A percentile compares a stretch with the other conserved stretches of the same genome.
phyloP scores from a whole-genome alignment of 2,329 filamentous ascomycete genomes.

The Botrytis pseudocinerea region DNA sequence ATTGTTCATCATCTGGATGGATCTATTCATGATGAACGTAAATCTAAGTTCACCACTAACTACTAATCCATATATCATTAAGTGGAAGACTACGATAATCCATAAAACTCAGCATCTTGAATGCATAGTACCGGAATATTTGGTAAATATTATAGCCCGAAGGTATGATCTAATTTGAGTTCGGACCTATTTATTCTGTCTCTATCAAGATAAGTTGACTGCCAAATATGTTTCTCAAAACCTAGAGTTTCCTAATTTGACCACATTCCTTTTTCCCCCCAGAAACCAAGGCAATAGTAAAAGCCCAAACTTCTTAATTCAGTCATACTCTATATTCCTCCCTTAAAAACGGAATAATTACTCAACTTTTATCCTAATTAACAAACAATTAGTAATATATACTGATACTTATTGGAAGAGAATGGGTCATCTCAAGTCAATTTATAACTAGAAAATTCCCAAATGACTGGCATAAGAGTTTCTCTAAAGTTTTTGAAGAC shows the following conservation, averaged over 20 bases:
- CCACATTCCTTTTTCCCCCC: not conserved
- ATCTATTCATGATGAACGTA: not conserved
- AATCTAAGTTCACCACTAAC: not conserved
- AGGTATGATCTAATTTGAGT: not conserved
- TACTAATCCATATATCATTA: not conserved
- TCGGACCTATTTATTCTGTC: accelerated
- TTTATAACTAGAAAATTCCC: not conserved
- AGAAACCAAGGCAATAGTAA: not conserved
- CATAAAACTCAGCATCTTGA: not conserved
- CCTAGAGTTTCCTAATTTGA: not conserved
- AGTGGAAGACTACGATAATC: not conserved
- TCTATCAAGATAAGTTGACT: not conserved
- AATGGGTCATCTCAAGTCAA: not conserved
- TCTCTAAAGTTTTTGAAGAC: not conserved
- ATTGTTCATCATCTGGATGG: not conserved
- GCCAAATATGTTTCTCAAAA: not conserved
- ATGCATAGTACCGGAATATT: not conserved
- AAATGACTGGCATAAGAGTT: not conserved
- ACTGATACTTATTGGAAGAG: not conserved
- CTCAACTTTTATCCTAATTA: not conserved
- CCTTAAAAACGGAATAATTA: not conserved
- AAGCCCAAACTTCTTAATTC: not conserved
- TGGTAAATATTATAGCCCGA: accelerated
- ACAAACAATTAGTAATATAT: not conserved
- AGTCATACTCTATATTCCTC: not conserved